phyloP scores from a whole-genome alignment of 352 stramenopile species.

The Phytopythium chamaehyphon region DNA sequence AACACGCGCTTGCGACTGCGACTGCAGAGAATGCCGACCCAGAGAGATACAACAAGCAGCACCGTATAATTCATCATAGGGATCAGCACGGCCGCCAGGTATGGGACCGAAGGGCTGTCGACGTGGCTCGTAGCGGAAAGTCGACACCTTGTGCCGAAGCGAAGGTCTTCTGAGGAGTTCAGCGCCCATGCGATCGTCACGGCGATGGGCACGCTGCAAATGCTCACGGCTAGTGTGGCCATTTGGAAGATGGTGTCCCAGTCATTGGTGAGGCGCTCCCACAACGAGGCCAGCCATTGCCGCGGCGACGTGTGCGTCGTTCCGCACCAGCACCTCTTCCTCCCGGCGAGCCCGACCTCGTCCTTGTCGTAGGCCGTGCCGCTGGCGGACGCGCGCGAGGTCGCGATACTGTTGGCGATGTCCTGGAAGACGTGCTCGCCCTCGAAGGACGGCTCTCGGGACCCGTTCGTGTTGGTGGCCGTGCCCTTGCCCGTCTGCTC shows the following conservation, averaged over 20 bases:
- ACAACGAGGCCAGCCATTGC: constrained; percentile 35
- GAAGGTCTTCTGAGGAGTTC: constrained; percentile 18
- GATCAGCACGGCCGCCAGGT: constrained; percentile 48
- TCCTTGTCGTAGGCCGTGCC: constrained; percentile 7
- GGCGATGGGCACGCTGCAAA: constrained; percentile 44
- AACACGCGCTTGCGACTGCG: constrained; percentile 69
- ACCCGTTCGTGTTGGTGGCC: constrained; percentile 14
- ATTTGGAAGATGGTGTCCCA: constrained; percentile 77
- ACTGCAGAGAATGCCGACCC: constrained; percentile 75
- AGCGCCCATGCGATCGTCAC: constrained; percentile 32
- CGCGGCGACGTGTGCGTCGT: constrained; percentile 12
- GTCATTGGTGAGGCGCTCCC: constrained; percentile 50
- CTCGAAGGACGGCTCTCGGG: constrained; percentile 19
- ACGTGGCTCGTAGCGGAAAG: constrained; percentile 21
- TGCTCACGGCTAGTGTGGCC: constrained; percentile 41
- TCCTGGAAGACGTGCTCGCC: constrained; percentile 27
- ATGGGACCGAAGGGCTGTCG: constrained; percentile 33
- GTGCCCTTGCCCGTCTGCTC: constrained; percentile 17
- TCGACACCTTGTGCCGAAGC: constrained; percentile 41
- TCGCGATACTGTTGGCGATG: constrained; percentile 15
- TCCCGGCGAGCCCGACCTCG: constrained; percentile 6
- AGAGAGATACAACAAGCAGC: constrained; percentile 59
- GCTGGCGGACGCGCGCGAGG: constrained; percentile 12
- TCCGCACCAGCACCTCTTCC: not conserved
- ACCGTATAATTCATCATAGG: constrained; percentile 65